phyloP scores from a whole-genome alignment of 768 basidiomycete genomes.

The Mrakia gelida region DNA sequence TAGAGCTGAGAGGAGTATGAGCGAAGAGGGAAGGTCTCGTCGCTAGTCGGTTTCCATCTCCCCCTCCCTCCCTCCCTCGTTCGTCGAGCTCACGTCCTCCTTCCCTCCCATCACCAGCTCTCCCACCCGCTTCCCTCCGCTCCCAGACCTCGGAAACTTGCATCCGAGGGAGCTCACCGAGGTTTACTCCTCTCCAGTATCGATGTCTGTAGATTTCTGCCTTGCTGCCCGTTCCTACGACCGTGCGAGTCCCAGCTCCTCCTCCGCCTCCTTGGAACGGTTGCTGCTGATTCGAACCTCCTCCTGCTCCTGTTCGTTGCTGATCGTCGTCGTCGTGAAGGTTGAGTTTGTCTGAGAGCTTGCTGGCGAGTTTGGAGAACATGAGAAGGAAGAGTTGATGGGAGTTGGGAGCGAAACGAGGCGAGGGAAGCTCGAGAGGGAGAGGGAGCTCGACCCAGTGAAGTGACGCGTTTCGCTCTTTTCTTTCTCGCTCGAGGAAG shows the following conservation, averaged over 20 bases:
- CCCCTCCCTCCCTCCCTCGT: no score
- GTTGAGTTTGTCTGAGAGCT: slow-evolving; percentile 38
- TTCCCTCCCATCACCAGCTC: neutral
- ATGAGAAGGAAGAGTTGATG: neutral
- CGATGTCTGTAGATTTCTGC: slow-evolving; percentile 59
- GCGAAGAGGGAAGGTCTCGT: neutral
- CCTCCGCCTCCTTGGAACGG: slow-evolving; percentile 22
- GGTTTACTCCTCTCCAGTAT: slow-evolving; percentile 74
- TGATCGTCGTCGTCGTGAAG: neutral
- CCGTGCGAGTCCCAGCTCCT: slow-evolving; percentile 7
- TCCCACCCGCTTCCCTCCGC: neutral
- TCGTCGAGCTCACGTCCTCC: no score
- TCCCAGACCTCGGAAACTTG: neutral
- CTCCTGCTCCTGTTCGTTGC: neutral
- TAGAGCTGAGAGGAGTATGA: neutral
- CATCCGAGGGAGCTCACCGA: slow-evolving; percentile 52
- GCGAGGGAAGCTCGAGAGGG: no score
- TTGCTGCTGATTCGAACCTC: neutral
- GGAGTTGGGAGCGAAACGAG: no score
- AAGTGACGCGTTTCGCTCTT: neutral
- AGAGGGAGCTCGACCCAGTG: neutral
- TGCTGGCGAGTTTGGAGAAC: slow-evolving; percentile 37
- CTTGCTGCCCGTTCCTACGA: slow-evolving; percentile 25
- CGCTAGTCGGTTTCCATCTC: no score
- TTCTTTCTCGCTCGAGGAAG: neutral